Conservation (phyloP, 1,139 yeast species). For the Geotrichum australiense region DNA sequence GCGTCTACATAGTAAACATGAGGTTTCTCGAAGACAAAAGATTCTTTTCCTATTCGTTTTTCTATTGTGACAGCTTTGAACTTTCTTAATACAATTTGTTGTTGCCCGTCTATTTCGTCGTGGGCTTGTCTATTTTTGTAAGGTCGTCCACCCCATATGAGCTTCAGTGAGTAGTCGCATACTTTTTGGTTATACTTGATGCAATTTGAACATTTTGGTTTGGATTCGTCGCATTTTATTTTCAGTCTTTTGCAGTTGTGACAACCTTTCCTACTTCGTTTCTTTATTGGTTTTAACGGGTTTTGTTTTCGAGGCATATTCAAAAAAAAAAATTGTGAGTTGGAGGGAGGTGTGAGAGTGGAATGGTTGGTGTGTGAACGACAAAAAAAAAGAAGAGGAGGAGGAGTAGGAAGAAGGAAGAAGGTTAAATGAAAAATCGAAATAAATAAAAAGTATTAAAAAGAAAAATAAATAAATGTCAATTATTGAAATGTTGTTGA, state of each 20-base stretch:
- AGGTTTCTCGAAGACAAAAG: conserved; percentile 23
- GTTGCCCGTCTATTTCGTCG: conserved; percentile 9
- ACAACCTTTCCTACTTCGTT: conserved; percentile 31
- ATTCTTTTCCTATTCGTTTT: conserved; percentile 18
- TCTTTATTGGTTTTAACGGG: conserved; percentile 22
- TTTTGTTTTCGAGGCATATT: conserved; percentile 17
- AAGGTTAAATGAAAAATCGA: too few relatives aligned
- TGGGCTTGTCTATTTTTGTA: conserved; percentile 43
- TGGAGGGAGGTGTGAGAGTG: too few relatives aligned
- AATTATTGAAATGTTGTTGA: too few relatives aligned
- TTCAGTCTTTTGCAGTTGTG: conserved; percentile 30
- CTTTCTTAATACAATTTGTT: conserved; percentile 8
- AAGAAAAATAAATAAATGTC: too few relatives aligned
- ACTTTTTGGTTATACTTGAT: conserved; percentile 36
- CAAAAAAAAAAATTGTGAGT: too few relatives aligned
- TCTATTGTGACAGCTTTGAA: conserved; percentile 25
- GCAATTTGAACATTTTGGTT: conserved; percentile 61
- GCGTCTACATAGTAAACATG: conserved; percentile 9
- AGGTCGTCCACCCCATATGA: conserved; percentile 78
- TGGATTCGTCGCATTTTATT: conserved; percentile 54
- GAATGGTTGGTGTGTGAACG: too few relatives aligned
- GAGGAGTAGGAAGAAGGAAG: too few relatives aligned
- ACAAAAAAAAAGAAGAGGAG: too few relatives aligned
- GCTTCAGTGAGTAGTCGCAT: conserved; percentile 61
- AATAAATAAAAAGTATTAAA: too few relatives aligned